Base-by-base conservation (phyloP, 257 asterid genomes). In the Schizonepeta tenuifolia region DNA sequence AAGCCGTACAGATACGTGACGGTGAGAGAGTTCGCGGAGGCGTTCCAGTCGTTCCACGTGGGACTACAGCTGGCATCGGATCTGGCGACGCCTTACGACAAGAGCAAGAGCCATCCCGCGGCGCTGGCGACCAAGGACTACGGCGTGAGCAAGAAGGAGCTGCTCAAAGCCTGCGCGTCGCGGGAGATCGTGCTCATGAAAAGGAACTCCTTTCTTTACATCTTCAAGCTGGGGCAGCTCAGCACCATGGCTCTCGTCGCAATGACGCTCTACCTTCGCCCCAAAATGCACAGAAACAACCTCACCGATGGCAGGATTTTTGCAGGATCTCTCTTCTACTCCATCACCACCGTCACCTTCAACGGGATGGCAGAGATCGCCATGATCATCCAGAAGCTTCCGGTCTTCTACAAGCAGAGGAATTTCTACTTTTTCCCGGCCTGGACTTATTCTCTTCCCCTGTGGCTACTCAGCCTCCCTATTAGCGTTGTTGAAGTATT, bases 361-460 rank as follows among this genome's bases (percentile, higher is more conserved):
- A 84, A 78, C n/a, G 86, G 86, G 21, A 61, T 80, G 81, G 63
- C 83, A 0, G 88, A 86, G 71, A 65, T 86, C 6, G 72, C 83
- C n/a, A 5, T 78, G 76, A 76, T 74, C 6, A 79, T 86, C 13
- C 72, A 69, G 40, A 80, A 84, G 76, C 89, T 86, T 70, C 86
- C 91, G 0, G 79, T 86, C 46, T 86, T 86, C 62, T 86, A 62
- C 49, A 83, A 86, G 76, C 91, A 86, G 56, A 74, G 88, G 72
- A 81, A 81, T 46, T 79, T 69, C 74, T 60, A 70, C 53, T 82
- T 86, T 44, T 86, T 47, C 65, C 89, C 91, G 35, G 76, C 86
- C 0, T 86, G 89, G 91, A 76, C 83, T 1, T 82, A 80, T 72
- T 80, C 85, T 33, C 69, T 86, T 44, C 88, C 84, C 7, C 0